Conservation (phyloP, 164 flowering plant genomes). For the Tetrastigma voinierianum region DNA sequence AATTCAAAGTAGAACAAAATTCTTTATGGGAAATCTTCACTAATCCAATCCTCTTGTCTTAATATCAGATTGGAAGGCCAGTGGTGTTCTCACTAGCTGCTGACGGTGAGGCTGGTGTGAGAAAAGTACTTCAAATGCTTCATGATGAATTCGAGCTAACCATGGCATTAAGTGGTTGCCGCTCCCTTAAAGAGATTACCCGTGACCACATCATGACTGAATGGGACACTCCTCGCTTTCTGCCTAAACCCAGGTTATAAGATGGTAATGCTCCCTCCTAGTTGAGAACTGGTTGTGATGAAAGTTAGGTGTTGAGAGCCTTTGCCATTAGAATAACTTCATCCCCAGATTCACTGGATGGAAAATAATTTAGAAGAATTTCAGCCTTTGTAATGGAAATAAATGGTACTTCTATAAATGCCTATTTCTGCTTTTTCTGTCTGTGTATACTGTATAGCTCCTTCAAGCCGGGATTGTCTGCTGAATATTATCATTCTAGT, state of each 20-base stretch:
- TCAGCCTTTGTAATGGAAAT: too few species aligned
- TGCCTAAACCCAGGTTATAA: conserved; percentile 33
- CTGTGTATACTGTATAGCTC: too few species aligned
- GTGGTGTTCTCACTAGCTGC: conserved; percentile 81
- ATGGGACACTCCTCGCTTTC: conserved; percentile 53
- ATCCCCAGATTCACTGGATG: too few species aligned
- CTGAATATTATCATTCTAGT: too few species aligned
- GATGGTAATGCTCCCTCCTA: not conserved
- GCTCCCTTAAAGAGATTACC: conserved; percentile 74
- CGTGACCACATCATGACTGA: conserved; percentile 72
- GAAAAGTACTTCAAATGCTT: conserved; percentile 86
- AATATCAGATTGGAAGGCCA: conserved; percentile 85
- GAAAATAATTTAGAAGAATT: too few species aligned
- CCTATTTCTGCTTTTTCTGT: too few species aligned
- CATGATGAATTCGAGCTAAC: conserved; percentile 95
- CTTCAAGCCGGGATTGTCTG: too few species aligned
- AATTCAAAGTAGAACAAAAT: too few species aligned
- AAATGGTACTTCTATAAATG: too few species aligned
- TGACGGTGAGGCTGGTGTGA: conserved; percentile 89
- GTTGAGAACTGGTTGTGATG: not conserved
- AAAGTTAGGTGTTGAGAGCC: too few species aligned
- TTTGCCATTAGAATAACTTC: too few species aligned
- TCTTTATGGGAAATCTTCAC: not conserved
- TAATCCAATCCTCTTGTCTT: not conserved
- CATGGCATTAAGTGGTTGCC: conserved; percentile 91